Evolutionary conservation across 805 yeast species (phyloP), one percentile per base, ranked within the genome.

Genomic region (Myxozyma neglecta): DNA sequence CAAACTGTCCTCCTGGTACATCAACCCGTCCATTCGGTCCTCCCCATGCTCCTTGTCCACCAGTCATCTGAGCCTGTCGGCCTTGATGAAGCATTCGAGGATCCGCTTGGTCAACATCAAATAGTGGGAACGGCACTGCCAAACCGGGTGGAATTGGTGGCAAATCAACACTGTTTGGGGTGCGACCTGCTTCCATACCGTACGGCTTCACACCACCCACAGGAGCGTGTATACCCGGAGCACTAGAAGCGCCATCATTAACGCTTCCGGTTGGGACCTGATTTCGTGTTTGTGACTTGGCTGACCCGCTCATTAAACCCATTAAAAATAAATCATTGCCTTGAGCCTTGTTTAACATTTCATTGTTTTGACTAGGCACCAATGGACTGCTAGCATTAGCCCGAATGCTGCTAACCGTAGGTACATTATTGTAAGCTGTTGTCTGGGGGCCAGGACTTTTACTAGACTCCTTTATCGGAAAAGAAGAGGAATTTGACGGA

Each of bases 281-380:
- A 35, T 20, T 46, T n/a, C 39, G 50, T 7, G 49, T 37, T 9
- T 59, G 53, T 42, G 50, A 24, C 16, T 56, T 60, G 5, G 57
- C 43, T 9, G 66, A 51, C 4, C 59, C 55, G 40, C 60, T 58
- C 66, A 62, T 62, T 29, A 62, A 43, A 1, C 66, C 63, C 59
- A 58, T 62, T 42, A 62, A 52, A 35, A 62, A 62, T 35, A 53
- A 53, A 18, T 57, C 62, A 34, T 61, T 57, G 11, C 49, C 55
- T 29, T 29, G 55, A 10, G 13, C n/a, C 46, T 39, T 51, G 10
- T 51, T 39, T 11, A 18, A 3, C 16, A 13, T n/a, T 10, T 29
- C 55, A 1, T 24, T 37, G 18, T 20, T 40, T n/a, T 14, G 35
- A 13, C 24, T 14, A 20, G 39, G 35, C 11, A 20, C 29, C 34